Base-by-base conservation (phyloP, 2,329 filamentous ascomycete genomes). In the Hypoxylon rubiginosum region DNA sequence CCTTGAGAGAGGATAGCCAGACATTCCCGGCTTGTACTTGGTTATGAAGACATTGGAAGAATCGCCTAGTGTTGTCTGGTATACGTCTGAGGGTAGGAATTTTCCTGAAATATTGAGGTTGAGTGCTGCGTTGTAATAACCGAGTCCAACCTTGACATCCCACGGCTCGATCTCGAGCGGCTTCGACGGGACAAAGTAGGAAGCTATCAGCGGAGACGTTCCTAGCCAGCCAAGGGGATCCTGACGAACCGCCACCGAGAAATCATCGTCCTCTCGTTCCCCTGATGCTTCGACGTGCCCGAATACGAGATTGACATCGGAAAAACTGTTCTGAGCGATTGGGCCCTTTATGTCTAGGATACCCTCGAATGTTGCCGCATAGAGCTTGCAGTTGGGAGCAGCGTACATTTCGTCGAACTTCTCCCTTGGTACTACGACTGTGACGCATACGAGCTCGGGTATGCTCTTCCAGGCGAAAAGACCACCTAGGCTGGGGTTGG, bases 271-370 rank as follows among this genome's bases (percentile, higher is more conserved):
- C 1, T 75, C 66, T 4, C 65, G 66, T 4, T 70, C 30, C 0
- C 78, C 77, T 1, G 49, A 58, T 0, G 71, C 66, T 51, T 71
- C 71, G 11, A 82, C 58, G 0, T 71, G 75, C 13, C 83, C 83
- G 68, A 84, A 84, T 4, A 72, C 61, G 30, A 84, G 66, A 0
- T 85, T 83, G 11, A 82, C 73, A 59, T 80, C 76, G 3, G 75
- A 71, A 68, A 80, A 84, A 24, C 36, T 21, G 24, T 61, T 52
- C 19, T 55, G 43, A 10, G 2, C 8, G 34, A 15, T 2, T 15
- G 11, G 11, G 34, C 34, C 11, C 26, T 28, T 3, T 36, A 15
- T 13, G 34, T 46, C 53, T 10, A 71, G 7, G 10, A 64, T 11
- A 11, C 70, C 58, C 10, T 69, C 62, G 45, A 73, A 51, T 9